Evolutionary conservation across 257 asterid species (phyloP), one percentile per base, ranked within the genome.

Genomic region (Primulina eburnea): DNA sequence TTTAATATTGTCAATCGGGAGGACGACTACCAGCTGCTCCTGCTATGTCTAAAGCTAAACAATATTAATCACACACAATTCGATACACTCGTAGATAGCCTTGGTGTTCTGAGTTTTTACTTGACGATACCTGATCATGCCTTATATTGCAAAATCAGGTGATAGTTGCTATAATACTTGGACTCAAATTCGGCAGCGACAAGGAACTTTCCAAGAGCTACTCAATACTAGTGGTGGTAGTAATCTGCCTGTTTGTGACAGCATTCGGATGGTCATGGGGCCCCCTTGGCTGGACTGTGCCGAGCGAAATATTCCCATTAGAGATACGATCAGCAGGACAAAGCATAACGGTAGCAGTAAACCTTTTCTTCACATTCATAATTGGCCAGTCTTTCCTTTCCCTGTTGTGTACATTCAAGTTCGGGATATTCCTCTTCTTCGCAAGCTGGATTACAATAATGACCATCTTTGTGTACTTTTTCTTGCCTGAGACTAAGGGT

Each of bases 251-350:
- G 56, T 89, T 91, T 34, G 96, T 91, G 3, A 70, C 76, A 28
- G 96, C 95, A 3, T 91, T 89, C 72, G 97, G 97, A 69, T 87
- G 92, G 88, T 91, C 97, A 16, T 91, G 96, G 97, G 97, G 97
- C 3, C 92, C 92, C 0, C 77, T 91, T 16, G 97, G 97, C 4
- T 91, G 97, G 97, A 89, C 96, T 4, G 90, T 91, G 35, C 97
- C 97, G 12, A 91, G 97, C n/a, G 97, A 91, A 83, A 87, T 91
- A 61, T 91, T 91, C 81, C 88, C 97, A 0, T 32, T 91, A 59
- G 97, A 91, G 68, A 89, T 84, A 3, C 74, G 97, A 32, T 91
- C 97, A 6, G 96, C 97, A 1, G 97, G 97, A 18, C 97, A 91
- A 80, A 91, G 97, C 76, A 86, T 91, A 7, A 89, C 96, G 4